Base-by-base conservation (phyloP, 192 early-diverging fungal species). In the Haplosporangium gracile region DNA sequence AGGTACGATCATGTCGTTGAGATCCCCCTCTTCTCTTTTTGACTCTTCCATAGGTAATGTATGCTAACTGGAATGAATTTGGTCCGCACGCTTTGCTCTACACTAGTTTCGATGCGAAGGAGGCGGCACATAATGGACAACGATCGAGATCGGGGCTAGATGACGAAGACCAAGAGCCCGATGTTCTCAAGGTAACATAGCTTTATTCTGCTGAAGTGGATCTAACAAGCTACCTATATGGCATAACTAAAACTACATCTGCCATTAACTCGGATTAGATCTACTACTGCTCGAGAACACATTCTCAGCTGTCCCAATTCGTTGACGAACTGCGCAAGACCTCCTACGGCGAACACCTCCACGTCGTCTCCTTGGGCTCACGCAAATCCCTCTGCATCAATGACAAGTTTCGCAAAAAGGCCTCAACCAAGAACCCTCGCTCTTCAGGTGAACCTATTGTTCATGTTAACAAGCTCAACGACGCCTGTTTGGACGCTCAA, bases 251-350 rank as follows among this genome's bases (percentile, higher is more conserved):
- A 29, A 45, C 39, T 22, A 38, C 26, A 13, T 40, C 36, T 42
- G 15, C 20, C 36, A 49, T n/a, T 51, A 20, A 53, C 53, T 57
- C 49, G 49, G 32, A 39, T 22, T 69, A 94, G 89, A 91, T 95
- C 5, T 91, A 90, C 60, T 96, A 94, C 82, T 92, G 93, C 22
- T 95, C 94, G 26, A 92, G 95, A 53, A 96, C 96, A 22, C 98
- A 99, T 85, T 98, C 97, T 7, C 98, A 99, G 88, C 87, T 99
- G 22, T 89, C 93, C 34, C 98, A 99, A 82, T 97, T 99, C 80
- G 87, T 98, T 0, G 86, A 91, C 77, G 97, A 99, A 85, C 79
- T 98, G 15, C 90, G 93, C 79, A 97, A 96, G 84, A 98, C 98
- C 2, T 77, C 68, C 13, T 97, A 95, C 79, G 88, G 88, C 1